Evolutionary conservation across 306 rosid genomes (phyloP), one percentile per base, ranked within the genome.

Genomic region (Dryas alaskensis): DNA sequence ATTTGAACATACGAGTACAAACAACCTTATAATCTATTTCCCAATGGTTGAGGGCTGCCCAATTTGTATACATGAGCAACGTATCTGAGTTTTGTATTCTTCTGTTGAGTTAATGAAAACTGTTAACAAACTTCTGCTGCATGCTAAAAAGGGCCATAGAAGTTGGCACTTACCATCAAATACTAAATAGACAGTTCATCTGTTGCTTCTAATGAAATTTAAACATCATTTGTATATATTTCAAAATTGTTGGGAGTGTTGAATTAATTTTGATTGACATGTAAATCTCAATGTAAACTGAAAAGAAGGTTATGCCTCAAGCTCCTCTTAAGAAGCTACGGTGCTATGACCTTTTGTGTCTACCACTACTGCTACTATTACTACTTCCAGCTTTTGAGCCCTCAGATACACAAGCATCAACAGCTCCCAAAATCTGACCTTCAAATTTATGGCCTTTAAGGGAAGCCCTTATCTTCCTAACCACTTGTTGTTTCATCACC

Each of bases 361-460:
- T 76, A 58, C 58, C 4, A 13, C 73, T 65, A 17, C 63, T 4
- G 39, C 79, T 43, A 5, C 70, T 1, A 51, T 75, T 51, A 46
- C 72, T 53, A 49, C 60, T 53, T 39, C 74, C 74, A 27, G 37
- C 40, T 42, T 49, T 76, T 12, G 74, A 66, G 12, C 77, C 73
- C n/a, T 75, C 80, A 37, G 72, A 58, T 10, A 64, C 69, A 64
- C 61, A 74, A 68, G 67, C 73, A 69, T 75, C 80, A 22, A 75
- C 13, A n/a, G 57, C 80, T 27, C 60, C 77, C 27, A 75, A 25
- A 48, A 80, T 70, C 53, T 17, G 49, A 31, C 43, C 13, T 59
- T 75, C 84, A 63, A 80, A 55, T 80, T 80, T 76, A 53, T 75
- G 77, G 31, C 80, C 80, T 62, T 76, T 80, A 11, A 80, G 44